phyloP scores from a whole-genome alignment of 1,284 basidiomycete species.

The Ceratobasidium sp. region DNA sequence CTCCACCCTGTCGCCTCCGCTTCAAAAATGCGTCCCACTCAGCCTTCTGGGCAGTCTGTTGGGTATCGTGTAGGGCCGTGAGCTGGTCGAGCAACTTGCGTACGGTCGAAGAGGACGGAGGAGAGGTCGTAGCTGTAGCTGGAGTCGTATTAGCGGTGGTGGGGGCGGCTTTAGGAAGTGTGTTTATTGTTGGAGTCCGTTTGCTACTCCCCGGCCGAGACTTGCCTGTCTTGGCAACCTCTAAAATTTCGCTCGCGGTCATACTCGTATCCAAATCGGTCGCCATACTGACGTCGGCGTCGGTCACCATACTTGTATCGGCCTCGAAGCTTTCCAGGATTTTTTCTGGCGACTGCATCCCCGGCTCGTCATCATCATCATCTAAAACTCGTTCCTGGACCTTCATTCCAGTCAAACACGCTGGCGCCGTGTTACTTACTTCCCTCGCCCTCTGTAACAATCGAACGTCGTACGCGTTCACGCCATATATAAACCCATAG shows the following conservation, averaged over 20 bases:
- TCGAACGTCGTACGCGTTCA: slow-evolving; percentile 83
- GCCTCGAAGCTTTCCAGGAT: slow-evolving; percentile 1
- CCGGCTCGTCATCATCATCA: slow-evolving; percentile 64
- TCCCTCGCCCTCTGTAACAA: slow-evolving; percentile 79
- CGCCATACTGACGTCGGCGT: slow-evolving; percentile 19
- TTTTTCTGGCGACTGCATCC: slow-evolving; percentile 50
- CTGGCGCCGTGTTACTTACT: slow-evolving; percentile 80
- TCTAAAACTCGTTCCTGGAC: slow-evolving; percentile 80
- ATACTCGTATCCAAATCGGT: slow-evolving; percentile 21
- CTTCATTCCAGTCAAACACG: slow-evolving; percentile 86
- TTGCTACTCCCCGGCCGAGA: slow-evolving; percentile 35
- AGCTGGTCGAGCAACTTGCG: slow-evolving; percentile 83
- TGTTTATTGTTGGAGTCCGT: slow-evolving; percentile 54
- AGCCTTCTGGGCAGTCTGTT: slow-evolving; percentile 78
- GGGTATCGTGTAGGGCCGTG: slow-evolving; percentile 86
- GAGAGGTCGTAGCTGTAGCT: slow-evolving; percentile 29
- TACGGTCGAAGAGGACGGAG: slow-evolving; percentile 64
- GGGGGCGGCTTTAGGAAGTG: slow-evolving; percentile 49
- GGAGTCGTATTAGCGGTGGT: slow-evolving; percentile 49
- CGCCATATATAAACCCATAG: slow-evolving; percentile 84
- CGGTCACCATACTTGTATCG: slow-evolving; percentile 5
- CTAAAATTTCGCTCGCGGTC: slow-evolving; percentile 31
- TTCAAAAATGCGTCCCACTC: slow-evolving; percentile 93
- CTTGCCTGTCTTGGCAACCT: slow-evolving; percentile 29
- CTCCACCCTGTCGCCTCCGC: slow-evolving; percentile 63